Evolutionary conservation across 2,329 filamentous ascomycete species (phyloP), one percentile per base, ranked within the genome.

Genomic region (Onygenales sp.): DNA sequence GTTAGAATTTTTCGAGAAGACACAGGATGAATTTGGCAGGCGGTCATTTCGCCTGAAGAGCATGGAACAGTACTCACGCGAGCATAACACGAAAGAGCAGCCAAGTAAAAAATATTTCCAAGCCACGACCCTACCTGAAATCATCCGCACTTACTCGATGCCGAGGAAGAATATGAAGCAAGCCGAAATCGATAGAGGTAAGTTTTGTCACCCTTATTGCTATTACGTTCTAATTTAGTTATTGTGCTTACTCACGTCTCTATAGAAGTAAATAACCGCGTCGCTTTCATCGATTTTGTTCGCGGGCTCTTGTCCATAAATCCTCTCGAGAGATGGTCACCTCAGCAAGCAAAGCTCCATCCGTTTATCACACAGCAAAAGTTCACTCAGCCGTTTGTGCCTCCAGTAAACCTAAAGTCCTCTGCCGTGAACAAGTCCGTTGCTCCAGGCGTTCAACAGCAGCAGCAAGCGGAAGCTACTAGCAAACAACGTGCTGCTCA

Each of bases 81-180:
- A 98, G 68, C 93, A 95, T 67, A 87, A 87, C 55, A 93, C 90
- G 38, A 98, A 98, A 69, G 93, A 98, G 71, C 93, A 97, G 69
- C 93, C 93, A 21, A 98, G 93, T 81, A 98, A 98, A 78, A 97
- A 97, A 73, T 98, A 98, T 71, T 98, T 98, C 74, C 88, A 92
- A 63, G 90, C 91, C 38, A 96, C 84, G 42, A 95, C 90, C 1
- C 75, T 98, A 51, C 92, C 92, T 3, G 93, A 98, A 60, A 98
- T 98, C 59, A 97, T 98, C 74, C 89, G 94, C 68, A 90, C 88
- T 53, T 98, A 98, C 67, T 87, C 93, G 5, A 96, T 98, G 92
- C 93, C 93, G 47, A 81, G 93, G 64, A 98, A 98, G 75, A 96
- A 96, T 66, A 98, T 98, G 93, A 98, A 98, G 75, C 90, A 87